These are phyloP conservation scores for Pythium rishiriense DNA, from an alignment of 352 stramenopile species.

Conservation along the genomic window DNA sequence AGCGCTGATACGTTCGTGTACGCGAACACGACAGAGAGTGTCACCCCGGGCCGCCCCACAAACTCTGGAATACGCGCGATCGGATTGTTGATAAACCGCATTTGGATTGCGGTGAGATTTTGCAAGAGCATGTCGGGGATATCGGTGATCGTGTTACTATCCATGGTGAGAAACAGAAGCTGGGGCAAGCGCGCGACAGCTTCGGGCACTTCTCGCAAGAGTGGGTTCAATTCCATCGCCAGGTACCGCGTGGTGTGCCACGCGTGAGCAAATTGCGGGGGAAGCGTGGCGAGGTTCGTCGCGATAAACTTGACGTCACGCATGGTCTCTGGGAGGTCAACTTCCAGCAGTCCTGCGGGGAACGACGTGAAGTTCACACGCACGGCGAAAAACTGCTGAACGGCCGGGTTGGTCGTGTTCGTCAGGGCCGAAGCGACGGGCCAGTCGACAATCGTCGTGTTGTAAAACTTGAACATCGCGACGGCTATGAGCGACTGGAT, in stretches of 20 bases:
- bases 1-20: neutral
- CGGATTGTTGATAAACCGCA: constrained; percentile 17
- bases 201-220: neutral
- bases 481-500: constrained; percentile 1
- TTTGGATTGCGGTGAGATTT: neutral
- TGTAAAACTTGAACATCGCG: constrained; percentile 16
- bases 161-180: constrained; percentile 1
- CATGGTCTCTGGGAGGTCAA: neutral
- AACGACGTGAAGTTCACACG: constrained; percentile 10
- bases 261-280: neutral
- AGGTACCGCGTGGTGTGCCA: constrained; percentile 5
- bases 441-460: constrained; percentile 9
- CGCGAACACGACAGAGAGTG: neutral
- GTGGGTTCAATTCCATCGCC: constrained; percentile 3
- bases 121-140: constrained; percentile 2
- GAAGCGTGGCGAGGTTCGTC: constrained; percentile 14
- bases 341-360: neutral
- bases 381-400: constrained; percentile 3
- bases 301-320: constrained; percentile 19
- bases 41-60: neutral
- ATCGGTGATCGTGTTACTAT: constrained; percentile 5
- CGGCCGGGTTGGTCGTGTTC: constrained; percentile 2
- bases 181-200: neutral
- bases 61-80: neutral
- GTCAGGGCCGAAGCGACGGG: neutral